Evolutionary conservation across 495 filamentous ascomycete genomes (phyloP), one percentile per base, ranked within the genome.

Genomic region (Lentithecium fluviatile): DNA sequence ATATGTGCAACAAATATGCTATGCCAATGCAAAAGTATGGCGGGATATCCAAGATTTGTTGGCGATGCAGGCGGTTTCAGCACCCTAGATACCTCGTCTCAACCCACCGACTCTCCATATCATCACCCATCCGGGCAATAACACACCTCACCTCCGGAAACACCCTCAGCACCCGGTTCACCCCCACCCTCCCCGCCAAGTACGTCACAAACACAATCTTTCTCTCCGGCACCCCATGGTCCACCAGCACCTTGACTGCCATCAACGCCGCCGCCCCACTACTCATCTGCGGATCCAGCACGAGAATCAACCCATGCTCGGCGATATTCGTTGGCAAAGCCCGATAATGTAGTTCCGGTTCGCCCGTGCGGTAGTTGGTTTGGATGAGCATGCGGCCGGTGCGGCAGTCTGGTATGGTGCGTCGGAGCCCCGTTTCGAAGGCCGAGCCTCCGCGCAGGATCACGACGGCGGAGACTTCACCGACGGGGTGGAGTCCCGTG

Each of bases 261-360:
- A 98, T 98, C 47, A 98, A 77, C 6, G 92, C 95, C 38, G 94
- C 90, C 32, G 91, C 93, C 17, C 94, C 94, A 59, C 86, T 90
- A 15, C 88, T 87, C 87, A 98, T 96, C 70, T 98, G 94, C 19
- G 91, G 83, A 72, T 97, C 95, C 17, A 97, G 76, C 36, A 98
- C 77, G 50, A 98, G 79, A 13, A 98, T 90, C 49, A 85, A 84
- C 58, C 86, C 83, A 71, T 96, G 87, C 61, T 78, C 70, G 52
- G 79, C 76, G 58, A 96, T 86, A 56, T 87, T 79, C 37, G 45
- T 11, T 1, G 91, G 86, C 4, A 98, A 77, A 36, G 88, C 89
- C 19, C 88, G 76, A 65, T 88, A 97, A 70, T 97, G 95, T 52
- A 98, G 74, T 71, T 96, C 92, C 0, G 94, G 94, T 70, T 97